These are phyloP conservation scores for Amanita pseudoporphyria DNA, from an alignment of 768 basidiomycete genomes.

Conservation along the genomic window DNA sequence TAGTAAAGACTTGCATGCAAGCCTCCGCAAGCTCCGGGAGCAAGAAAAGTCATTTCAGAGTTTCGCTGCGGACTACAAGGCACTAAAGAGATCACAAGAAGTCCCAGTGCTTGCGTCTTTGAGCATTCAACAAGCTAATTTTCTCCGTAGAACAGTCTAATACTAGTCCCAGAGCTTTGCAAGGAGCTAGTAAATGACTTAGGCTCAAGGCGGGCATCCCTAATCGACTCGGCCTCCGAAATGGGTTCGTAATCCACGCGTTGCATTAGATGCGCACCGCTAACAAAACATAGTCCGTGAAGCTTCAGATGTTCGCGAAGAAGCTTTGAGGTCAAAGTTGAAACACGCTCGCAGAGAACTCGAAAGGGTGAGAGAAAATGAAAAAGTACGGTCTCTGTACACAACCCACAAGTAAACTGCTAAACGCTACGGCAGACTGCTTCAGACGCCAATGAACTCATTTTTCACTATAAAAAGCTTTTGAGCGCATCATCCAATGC, in stretches of 20 bases:
- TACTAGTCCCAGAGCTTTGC: constrained; percentile 18
- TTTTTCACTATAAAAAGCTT: constrained; percentile 26
- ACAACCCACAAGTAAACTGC: background rate
- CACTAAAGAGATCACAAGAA: constrained; percentile 16
- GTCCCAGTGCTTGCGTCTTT: constrained; percentile 10
- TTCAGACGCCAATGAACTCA: constrained; percentile 25
- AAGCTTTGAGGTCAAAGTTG: constrained; percentile 20
- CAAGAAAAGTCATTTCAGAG: constrained; percentile 21
- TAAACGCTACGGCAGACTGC: constrained; percentile 16
- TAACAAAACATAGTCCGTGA: constrained; percentile 17
- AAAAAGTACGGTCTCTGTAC: constrained; percentile 19
- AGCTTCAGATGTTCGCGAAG: constrained; percentile 18
- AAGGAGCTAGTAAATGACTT: constrained; percentile 22
- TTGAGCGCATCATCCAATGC: constrained; percentile 9
- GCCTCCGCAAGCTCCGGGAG: constrained; percentile 15
- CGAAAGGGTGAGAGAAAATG: constrained; percentile 24
- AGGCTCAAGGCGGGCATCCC: constrained; percentile 22
- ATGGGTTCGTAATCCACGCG: constrained; percentile 21
- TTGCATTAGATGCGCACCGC: background rate
- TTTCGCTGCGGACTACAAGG: constrained; percentile 17
- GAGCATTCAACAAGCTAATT: background rate
- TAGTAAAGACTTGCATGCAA: constrained; percentile 23
- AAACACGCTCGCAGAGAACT: constrained; percentile 25
- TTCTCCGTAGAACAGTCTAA: constrained; percentile 14
- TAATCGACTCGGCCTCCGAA: constrained; percentile 25